These are phyloP conservation scores for Cryphonectria nitschkei DNA, from an alignment of 2,329 filamentous ascomycete species.

Conservation along the genomic window DNA sequence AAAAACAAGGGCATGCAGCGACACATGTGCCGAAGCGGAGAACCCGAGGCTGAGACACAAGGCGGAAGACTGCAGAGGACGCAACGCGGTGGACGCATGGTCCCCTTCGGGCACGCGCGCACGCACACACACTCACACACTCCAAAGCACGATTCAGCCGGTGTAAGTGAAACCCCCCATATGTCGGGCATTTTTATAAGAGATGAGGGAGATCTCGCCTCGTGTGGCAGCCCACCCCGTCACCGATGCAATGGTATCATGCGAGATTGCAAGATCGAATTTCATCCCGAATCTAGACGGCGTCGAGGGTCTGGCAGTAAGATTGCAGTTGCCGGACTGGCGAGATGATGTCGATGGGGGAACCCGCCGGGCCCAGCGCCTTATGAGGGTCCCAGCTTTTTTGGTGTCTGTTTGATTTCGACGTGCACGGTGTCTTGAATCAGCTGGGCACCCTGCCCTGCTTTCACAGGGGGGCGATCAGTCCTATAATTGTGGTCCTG, in stretches of 20 bases:
- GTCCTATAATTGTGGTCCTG: conserved; percentile 2
- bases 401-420: not conserved
- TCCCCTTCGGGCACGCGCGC: not conserved
- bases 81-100: conserved; percentile 10
- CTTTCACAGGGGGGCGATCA: conserved; percentile 2
- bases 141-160: not conserved
- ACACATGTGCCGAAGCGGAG: conserved; percentile 1
- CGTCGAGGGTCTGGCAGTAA: not conserved
- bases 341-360: conserved; percentile 16
- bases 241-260: not conserved
- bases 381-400: not conserved
- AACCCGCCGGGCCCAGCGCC: not conserved
- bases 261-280: conserved; percentile 15
- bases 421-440: conserved; percentile 11
- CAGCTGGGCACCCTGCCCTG: not conserved
- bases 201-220: conserved; percentile 8
- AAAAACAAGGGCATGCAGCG: not conserved
- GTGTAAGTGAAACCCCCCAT: not conserved
- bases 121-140: not conserved
- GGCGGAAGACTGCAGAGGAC: conserved; percentile 7
- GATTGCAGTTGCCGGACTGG: conserved; percentile 3
- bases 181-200: not conserved
- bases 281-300: not conserved
- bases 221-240: conserved; percentile 2
- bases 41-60: not conserved